Evolutionary conservation across 305 asterid species (phyloP), one percentile per base, ranked within the genome.

Genomic region (Ajuga reptans): DNA sequence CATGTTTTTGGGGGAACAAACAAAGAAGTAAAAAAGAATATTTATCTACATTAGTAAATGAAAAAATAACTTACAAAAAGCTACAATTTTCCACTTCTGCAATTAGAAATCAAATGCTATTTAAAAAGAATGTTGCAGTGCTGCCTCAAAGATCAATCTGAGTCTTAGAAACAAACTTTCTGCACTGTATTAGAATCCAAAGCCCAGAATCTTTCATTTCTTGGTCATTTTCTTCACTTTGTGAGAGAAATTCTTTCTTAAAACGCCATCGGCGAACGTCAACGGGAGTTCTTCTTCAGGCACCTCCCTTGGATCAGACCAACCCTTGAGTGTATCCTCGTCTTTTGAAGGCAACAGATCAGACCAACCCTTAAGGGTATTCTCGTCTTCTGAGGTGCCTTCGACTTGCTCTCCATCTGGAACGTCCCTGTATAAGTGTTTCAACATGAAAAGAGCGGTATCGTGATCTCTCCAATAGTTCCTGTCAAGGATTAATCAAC

Each of bases 401-500:
- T 73, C 90, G 37, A 11, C 65, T 49, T 77, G 70, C 46, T 72
- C 87, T 6, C 3, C 85, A 41, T 93, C 93, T 6, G 91, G 84
- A 78, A 89, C 84, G 60, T 86, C 89, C 47, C 83, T 81, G 50
- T 91, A 93, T 64, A 93, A 81, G 82, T 93, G 96, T 79, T 86
- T 89, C 68, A 93, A 64, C 74, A 91, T 91, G 84, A 93, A 93
- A 27, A 93, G 95, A 21, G 96, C 97, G 3, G 97, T 91, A 76
- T 93, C 99, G 0, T 76, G 70, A 72, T 93, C 97, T 72, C 96
- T 85, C 97, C 99, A 93, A 71, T 93, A 93, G 81, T 89, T 93
- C 75, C 99, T 93, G 89, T 59, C 24, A 37, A 67, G 3, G 49
- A 75, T 66, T 46, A 59, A 65, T 41, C 49, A 54, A 33, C 39